These are phyloP conservation scores for Aspergillus nanangensis DNA, from an alignment of 495 filamentous ascomycete genomes.

Conservation along the genomic window DNA sequence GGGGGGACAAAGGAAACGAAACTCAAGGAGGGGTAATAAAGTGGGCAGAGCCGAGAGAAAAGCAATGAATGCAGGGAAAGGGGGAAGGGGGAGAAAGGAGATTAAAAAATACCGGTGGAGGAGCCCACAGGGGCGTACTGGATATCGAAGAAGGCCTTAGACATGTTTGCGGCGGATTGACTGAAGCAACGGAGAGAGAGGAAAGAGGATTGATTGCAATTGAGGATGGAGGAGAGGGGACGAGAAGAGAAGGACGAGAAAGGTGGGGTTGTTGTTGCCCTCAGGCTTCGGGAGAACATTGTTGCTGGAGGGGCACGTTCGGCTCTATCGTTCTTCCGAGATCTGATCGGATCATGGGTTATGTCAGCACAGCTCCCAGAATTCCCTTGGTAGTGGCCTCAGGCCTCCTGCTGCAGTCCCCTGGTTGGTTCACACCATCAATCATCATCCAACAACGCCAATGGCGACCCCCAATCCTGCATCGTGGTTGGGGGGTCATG, in stretches of 20 bases:
- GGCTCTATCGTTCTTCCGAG: constrained; percentile 20
- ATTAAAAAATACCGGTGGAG: constrained; percentile 55
- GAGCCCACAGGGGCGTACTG: constrained; percentile 52
- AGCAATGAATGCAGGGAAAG: neutral
- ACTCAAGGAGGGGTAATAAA: too few relatives aligned
- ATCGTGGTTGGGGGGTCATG: too few relatives aligned
- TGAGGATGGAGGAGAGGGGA: constrained; percentile 36
- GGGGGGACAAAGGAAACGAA: constrained; percentile 12
- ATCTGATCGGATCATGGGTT: constrained; percentile 15
- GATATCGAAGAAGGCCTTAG: constrained; percentile 63
- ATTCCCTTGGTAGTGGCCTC: too few relatives aligned
- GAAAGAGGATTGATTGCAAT: constrained; percentile 38
- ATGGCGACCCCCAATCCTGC: neutral
- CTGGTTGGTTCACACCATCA: neutral
- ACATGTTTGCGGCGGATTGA: constrained; percentile 61
- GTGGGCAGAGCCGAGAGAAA: neutral
- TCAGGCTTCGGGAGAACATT: constrained; percentile 48
- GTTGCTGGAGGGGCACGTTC: constrained; percentile 38
- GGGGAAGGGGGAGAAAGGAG: constrained; percentile 2
- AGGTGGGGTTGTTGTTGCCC: constrained; percentile 44
- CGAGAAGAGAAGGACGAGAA: constrained; percentile 39
- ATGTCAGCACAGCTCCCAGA: neutral
- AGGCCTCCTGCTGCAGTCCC: neutral
- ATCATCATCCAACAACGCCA: neutral
- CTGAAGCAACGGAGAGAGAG: constrained; percentile 54